A percentile compares a stretch with the other conserved stretches of the same genome.
Evolutionary conservation across 306 rosid species (phyloP).

Genomic region (Inga laurina): DNA sequence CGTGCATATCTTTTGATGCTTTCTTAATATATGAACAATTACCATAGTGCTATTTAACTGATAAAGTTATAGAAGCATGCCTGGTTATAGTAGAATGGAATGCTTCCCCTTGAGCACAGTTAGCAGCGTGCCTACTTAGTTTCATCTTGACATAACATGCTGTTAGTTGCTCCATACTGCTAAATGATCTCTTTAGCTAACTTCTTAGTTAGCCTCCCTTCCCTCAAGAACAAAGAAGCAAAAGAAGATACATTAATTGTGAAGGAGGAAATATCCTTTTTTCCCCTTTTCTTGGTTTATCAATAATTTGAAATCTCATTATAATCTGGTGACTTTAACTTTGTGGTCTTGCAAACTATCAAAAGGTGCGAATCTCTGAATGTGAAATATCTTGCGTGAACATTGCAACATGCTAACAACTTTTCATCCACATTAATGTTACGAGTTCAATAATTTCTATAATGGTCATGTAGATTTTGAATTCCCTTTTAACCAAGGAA

Average conservation of each 20-base stretch:
- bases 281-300: background rate
- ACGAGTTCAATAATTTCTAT: background rate
- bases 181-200: background rate
- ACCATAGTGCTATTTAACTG: background rate
- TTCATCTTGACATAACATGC: conserved; percentile 8
- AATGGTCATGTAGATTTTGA: background rate
- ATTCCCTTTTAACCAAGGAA: background rate
- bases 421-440: background rate
- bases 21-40: conserved; percentile 14
- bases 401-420: background rate
- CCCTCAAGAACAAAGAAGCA: background rate
- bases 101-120: background rate
- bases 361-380: background rate
- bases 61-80: conserved; percentile 3
- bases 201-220: background rate
- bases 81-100: conserved; percentile 7
- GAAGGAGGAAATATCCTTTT: background rate
- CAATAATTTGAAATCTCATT: background rate
- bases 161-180: conserved; percentile 8
- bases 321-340: background rate
- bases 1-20: conserved; percentile 31
- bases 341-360: conserved; percentile 5
- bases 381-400: background rate
- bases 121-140: background rate
- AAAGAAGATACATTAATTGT: background rate